These are phyloP conservation scores for Aureobasidium sp. DNA, from an alignment of 2,329 filamentous ascomycete genomes.

Conservation along the genomic window DNA sequence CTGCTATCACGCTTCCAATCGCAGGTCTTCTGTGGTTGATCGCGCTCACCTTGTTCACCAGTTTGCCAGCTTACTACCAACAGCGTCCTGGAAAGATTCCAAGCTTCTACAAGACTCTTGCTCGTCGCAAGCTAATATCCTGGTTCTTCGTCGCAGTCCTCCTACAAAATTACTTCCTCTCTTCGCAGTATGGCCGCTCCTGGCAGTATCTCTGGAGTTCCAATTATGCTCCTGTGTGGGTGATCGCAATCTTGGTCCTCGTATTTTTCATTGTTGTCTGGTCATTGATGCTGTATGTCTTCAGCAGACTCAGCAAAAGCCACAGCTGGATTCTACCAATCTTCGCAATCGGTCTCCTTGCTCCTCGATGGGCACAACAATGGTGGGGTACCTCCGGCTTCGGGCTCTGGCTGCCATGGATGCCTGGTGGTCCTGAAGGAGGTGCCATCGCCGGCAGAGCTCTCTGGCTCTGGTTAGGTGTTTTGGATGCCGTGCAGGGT, in stretches of 20 bases:
- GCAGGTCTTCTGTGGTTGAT: slow-evolving; percentile 51
- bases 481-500: slow-evolving; percentile 58
- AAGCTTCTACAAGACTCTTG: slow-evolving; percentile 56
- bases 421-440: slow-evolving; percentile 43
- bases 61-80: slow-evolving; percentile 60
- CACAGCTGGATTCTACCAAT: slow-evolving; percentile 62
- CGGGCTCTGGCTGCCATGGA: slow-evolving; percentile 58
- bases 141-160: slow-evolving; percentile 61
- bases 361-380: slow-evolving; percentile 61
- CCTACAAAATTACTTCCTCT: slow-evolving; percentile 61
- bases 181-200: slow-evolving; percentile 59
- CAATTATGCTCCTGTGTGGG: slow-evolving; percentile 49
- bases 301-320: slow-evolving; percentile 51
- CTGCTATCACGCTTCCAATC: slow-evolving; percentile 52
- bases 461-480: slow-evolving; percentile 61
- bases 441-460: slow-evolving; percentile 51
- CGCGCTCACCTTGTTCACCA: slow-evolving; percentile 49
- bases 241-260: slow-evolving; percentile 50
- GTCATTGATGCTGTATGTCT: slow-evolving; percentile 45
- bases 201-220: slow-evolving; percentile 59
- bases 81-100: slow-evolving; percentile 57
- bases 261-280: slow-evolving; percentile 52
- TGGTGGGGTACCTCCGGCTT: slow-evolving; percentile 58
- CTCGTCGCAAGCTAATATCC: slow-evolving; percentile 56
- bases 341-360: slow-evolving; percentile 59